Conservation (phyloP, 2,329 filamentous ascomycete genomes). For the Colletotrichum australisinense region DNA sequence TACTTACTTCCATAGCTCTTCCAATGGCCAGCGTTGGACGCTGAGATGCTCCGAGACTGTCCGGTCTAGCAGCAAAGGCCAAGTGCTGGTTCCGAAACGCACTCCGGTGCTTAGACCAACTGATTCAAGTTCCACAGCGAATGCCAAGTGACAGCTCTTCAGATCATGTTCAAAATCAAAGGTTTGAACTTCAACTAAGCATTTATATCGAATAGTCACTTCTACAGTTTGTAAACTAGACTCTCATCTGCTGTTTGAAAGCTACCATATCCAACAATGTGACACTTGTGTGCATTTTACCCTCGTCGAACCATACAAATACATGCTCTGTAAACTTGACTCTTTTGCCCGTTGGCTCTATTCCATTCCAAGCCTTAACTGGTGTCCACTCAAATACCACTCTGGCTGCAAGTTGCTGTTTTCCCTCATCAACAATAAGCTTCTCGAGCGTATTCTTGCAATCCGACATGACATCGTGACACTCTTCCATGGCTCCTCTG, state of each 20-base stretch:
- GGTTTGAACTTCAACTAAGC: too few relatives aligned
- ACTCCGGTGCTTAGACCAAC: too few relatives aligned
- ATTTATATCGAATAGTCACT: too few relatives aligned
- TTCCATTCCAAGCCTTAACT: constrained; percentile 39
- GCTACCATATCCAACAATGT: constrained; percentile 43
- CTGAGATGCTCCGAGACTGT: too few relatives aligned
- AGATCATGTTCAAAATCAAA: too few relatives aligned
- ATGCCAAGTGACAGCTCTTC: too few relatives aligned
- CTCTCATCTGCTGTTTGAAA: constrained; percentile 20
- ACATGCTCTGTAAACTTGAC: constrained; percentile 46
- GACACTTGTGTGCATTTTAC: constrained; percentile 45
- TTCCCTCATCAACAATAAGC: constrained; percentile 43
- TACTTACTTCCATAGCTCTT: too few relatives aligned
- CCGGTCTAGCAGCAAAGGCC: too few relatives aligned
- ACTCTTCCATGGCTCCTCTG: constrained; percentile 42
- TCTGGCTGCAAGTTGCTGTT: constrained; percentile 44
- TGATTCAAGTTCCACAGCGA: too few relatives aligned
- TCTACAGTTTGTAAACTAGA: not conserved
- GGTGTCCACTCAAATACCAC: constrained; percentile 45
- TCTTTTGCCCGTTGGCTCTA: constrained; percentile 41
- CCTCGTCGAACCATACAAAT: constrained; percentile 45
- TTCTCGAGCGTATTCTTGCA: constrained; percentile 40
- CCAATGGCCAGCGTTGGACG: too few relatives aligned
- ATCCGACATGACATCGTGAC: constrained; percentile 42
- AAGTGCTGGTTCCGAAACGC: too few relatives aligned